phyloP scores from a whole-genome alignment of 2,329 filamentous ascomycete genomes.

The Diaporthe humulicola region DNA sequence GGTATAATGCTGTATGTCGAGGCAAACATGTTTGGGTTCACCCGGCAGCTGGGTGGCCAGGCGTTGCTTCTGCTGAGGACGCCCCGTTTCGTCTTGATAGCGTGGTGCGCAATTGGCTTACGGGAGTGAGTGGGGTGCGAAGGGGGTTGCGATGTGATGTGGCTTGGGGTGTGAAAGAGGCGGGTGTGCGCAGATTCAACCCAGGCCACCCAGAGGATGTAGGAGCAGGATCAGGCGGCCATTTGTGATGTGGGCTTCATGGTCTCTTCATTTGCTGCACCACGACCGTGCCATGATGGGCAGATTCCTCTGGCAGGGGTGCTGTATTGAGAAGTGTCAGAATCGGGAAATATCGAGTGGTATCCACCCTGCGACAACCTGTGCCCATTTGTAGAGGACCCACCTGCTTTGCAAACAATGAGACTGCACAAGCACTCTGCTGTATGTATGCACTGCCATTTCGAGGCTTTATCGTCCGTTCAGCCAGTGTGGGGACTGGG shows the following conservation, averaged over 20 bases:
- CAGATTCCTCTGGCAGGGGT: conserved; percentile 27
- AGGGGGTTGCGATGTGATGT: conserved; percentile 10
- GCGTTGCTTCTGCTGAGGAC: conserved; percentile 22
- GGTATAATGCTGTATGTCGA: conserved; percentile 6
- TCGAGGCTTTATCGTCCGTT: neutral
- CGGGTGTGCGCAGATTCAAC: conserved; percentile 10
- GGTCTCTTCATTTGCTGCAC: conserved; percentile 27
- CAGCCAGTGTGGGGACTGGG: neutral
- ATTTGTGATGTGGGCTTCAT: neutral
- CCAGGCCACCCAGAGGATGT: neutral
- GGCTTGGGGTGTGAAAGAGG: conserved; percentile 5
- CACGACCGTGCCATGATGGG: conserved; percentile 20
- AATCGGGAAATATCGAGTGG: conserved; percentile 19
- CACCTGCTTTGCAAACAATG: neutral
- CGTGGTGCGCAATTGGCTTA: conserved; percentile 14
- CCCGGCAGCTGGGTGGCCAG: conserved; percentile 1
- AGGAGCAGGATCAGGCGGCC: neutral
- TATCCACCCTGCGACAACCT: conserved; percentile 11
- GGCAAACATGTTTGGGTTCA: conserved; percentile 1
- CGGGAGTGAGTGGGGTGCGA: neutral
- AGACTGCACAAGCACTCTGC: too few species aligned
- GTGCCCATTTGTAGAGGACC: neutral
- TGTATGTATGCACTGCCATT: neutral
- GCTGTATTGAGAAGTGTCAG: conserved; percentile 2
- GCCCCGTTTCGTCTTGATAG: conserved; percentile 31